Base-by-base conservation (phyloP, 192 early-diverging fungal species). In the Mortierella hygrophila region DNA sequence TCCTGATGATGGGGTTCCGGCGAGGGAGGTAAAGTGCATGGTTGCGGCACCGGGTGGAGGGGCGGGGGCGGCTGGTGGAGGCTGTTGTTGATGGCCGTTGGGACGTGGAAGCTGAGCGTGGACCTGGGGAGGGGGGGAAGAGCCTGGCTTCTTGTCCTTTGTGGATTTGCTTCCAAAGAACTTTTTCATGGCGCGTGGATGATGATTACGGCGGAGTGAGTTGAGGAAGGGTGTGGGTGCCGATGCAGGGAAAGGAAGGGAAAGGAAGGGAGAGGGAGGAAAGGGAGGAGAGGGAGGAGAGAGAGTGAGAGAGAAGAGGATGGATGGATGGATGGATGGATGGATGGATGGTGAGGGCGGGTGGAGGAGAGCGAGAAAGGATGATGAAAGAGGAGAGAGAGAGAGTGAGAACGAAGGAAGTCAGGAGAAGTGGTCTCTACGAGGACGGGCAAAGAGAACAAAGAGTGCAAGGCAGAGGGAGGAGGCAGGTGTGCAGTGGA, bases 1-100 rank as follows among this genome's bases (percentile, higher is more conserved):
- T 46, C 77, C 47, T 79, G 72, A 37, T 46, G 80, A 15, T 41
- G 72, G 52, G 5, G 46, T 26, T 60, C 47, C 35, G 20, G 82
- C 71, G n/a, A 86, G 68, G 29, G 84, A 86, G 15, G 84, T 81
- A 9, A 86, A 86, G 63, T 81, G 79, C 79, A 86, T 86, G 13
- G 79, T 54, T 15, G 78, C 81, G 6, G 83, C 70, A 42, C 68
- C 78, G 20, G 77, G 68, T 23, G 75, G 71, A 32, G 83, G 26
- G 55, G 78, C 8, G 4, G 73, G 26, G 21, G 65, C 57, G 4
- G 57, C 42, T 6, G 77, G 13, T 41, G 74, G 69, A 13, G 57
- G 52, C 68, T 75, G 21, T 40, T 78, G 65, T 73, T 75, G 21
- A 40, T 78, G 82, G 41, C 82, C 77, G 35, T 83, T 83, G 20